These are phyloP conservation scores for Botryotinia globosa DNA, from an alignment of 2,329 filamentous ascomycete genomes.

Conservation along the genomic window DNA sequence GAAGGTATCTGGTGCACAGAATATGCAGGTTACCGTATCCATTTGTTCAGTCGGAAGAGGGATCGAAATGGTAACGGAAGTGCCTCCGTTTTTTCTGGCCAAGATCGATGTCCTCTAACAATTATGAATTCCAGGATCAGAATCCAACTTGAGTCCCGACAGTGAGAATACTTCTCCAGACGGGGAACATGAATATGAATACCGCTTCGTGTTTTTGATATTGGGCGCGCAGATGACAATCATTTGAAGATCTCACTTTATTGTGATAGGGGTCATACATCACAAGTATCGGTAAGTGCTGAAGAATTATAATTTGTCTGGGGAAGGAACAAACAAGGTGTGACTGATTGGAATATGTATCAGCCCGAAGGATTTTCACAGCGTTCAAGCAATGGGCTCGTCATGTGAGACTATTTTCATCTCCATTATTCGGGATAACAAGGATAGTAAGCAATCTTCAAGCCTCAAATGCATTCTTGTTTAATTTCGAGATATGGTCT, in stretches of 20 bases:
- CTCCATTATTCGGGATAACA: background rate
- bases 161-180: background rate
- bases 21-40: slow-evolving; percentile 11
- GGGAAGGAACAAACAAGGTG: background rate
- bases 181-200: slow-evolving; percentile 3
- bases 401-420: slow-evolving; percentile 5
- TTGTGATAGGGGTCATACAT: slow-evolving; percentile 3
- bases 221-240: slow-evolving; percentile 4
- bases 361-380: slow-evolving; percentile 6
- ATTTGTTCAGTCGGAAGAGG: slow-evolving; percentile 1
- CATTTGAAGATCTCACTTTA: slow-evolving; percentile 6
- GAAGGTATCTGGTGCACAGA: slow-evolving; percentile 7
- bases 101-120: background rate
- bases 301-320: slow-evolving; percentile 8
- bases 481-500: background rate
- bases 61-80: slow-evolving; percentile 2
- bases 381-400: slow-evolving; percentile 4
- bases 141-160: background rate
- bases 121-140: background rate
- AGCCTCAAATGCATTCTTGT: background rate
- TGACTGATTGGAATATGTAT: slow-evolving; percentile 10
- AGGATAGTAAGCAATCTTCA: slow-evolving; percentile 6
- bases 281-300: background rate
- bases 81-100: background rate
- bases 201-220: background rate